A percentile compares a stretch with the other conserved stretches of the same genome.
These are phyloP conservation scores for Chytridium lagenaria DNA, from an alignment of 371 early-diverging fungal species.

Conservation along the genomic window DNA sequence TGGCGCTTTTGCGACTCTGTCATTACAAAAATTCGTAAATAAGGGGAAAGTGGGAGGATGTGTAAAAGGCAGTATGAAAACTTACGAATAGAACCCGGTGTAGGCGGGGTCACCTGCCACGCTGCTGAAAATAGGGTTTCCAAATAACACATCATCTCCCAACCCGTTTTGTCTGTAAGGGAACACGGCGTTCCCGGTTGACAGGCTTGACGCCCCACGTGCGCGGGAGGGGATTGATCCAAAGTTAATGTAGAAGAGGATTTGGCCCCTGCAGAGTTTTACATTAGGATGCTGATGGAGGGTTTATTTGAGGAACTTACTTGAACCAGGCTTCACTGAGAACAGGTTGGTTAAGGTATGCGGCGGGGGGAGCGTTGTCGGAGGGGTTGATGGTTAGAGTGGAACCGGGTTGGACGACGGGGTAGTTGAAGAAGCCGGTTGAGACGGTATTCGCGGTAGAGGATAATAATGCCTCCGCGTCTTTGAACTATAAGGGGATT, in stretches of 20 bases:
- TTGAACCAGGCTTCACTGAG: slow-evolving; percentile 28
- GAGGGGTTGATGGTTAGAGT: slow-evolving; percentile 7
- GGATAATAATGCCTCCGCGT: slow-evolving; percentile 10
- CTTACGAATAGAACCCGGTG: slow-evolving; percentile 22
- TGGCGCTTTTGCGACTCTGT: slow-evolving; percentile 3
- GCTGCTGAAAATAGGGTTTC: slow-evolving; percentile 8
- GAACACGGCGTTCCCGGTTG: slow-evolving; percentile 12
- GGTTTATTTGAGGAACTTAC: slow-evolving; percentile 5
- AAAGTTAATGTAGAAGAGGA: slow-evolving; percentile 26
- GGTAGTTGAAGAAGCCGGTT: slow-evolving; percentile 25
- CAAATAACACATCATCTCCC: not conserved
- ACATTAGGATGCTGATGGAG: not conserved
- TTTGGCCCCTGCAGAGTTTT: not conserved
- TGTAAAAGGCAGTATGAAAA: not conserved
- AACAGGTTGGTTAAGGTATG: slow-evolving; percentile 1
- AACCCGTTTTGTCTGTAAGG: not conserved
- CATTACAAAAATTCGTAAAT: not conserved
- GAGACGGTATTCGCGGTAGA: not conserved
- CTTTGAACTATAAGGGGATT: slow-evolving; percentile 15
- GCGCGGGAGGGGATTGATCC: slow-evolving; percentile 6
- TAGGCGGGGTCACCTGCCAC: not conserved
- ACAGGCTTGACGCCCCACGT: not conserved
- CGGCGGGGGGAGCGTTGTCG: slow-evolving; percentile 7
- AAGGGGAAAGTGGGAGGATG: not conserved
- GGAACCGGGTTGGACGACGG: slow-evolving; percentile 29